phyloP scores from a whole-genome alignment of 371 early-diverging fungal genomes.

The Mortierella sp. region DNA sequence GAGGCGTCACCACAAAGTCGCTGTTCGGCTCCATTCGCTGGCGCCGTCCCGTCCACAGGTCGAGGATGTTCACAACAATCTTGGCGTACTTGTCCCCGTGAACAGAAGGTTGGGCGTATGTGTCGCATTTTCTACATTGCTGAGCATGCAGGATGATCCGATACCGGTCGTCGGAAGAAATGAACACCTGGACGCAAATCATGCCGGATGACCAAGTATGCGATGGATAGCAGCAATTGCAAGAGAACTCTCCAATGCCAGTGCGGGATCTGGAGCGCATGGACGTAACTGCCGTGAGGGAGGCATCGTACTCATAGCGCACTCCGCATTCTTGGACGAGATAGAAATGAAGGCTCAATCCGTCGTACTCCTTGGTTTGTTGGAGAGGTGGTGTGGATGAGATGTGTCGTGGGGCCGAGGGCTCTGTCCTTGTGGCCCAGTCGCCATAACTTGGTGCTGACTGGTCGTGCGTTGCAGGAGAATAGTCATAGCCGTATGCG shows the following conservation, averaged over 20 bases:
- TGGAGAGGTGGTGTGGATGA: no score
- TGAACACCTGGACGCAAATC: slow-evolving; percentile 17
- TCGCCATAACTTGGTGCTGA: no score
- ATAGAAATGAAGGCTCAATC: no score
- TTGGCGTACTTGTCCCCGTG: neutral
- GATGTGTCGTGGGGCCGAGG: no score
- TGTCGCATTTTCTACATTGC: slow-evolving; percentile 19
- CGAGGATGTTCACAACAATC: neutral
- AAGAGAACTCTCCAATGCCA: slow-evolving; percentile 15
- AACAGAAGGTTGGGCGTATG: neutral
- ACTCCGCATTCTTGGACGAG: no score
- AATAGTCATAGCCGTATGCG: no score
- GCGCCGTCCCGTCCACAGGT: neutral
- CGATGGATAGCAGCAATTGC: neutral
- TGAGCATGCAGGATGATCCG: slow-evolving; percentile 18
- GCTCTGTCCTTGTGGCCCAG: no score
- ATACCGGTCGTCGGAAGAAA: slow-evolving; percentile 4
- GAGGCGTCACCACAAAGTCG: neutral
- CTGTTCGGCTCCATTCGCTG: neutral
- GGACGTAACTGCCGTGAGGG: no score
- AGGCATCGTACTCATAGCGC: no score
- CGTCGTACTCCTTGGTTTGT: no score
- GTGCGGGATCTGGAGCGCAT: no score
- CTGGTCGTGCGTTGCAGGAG: no score
- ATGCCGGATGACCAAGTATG: slow-evolving; percentile 15